Evolutionary conservation across 225 moss, liverwort and hornwort genomes (phyloP).

Genomic region (Physcomitrellopsis africana): DNA sequence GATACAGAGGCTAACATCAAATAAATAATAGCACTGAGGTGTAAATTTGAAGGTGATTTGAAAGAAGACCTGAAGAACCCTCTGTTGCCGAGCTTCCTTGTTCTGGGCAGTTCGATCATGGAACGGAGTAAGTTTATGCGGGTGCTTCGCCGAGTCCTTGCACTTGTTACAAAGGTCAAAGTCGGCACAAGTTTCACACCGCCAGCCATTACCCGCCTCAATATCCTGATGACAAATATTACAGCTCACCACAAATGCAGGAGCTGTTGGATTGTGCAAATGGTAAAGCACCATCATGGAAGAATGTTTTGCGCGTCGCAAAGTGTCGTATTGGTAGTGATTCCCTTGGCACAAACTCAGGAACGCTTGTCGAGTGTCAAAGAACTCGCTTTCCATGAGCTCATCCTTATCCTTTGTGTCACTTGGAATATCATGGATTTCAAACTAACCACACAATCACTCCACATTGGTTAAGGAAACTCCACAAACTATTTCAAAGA

Average conservation of each 20-base stretch:
- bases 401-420: slow-evolving; percentile 98
- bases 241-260: slow-evolving; percentile 97
- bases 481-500: neutral
- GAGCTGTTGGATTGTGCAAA: slow-evolving; percentile 96
- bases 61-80: slow-evolving; percentile 82
- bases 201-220: slow-evolving; percentile 95
- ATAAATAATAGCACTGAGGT: neutral
- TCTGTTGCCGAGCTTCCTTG: slow-evolving; percentile 94
- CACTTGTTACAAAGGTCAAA: slow-evolving; percentile 94
- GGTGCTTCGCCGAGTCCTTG: slow-evolving; percentile 86
- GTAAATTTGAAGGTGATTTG: neutral
- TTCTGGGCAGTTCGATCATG: slow-evolving; percentile 94
- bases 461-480: slow-evolving; percentile 23
- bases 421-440: slow-evolving; percentile 69
- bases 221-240: slow-evolving; percentile 90
- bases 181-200: slow-evolving; percentile 98
- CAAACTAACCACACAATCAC: slow-evolving; percentile 57
- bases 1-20: neutral
- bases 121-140: slow-evolving; percentile 82
- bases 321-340: slow-evolving; percentile 97
- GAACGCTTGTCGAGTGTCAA: slow-evolving; percentile 98
- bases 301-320: slow-evolving; percentile 95
- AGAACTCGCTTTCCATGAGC: slow-evolving; percentile 98
- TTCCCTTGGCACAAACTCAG: slow-evolving; percentile 97
- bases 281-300: slow-evolving; percentile 99